Evolutionary conservation across 2,329 filamentous ascomycete genomes (phyloP), one percentile per base, ranked within the genome.

Genomic region (Calonectria montana): DNA sequence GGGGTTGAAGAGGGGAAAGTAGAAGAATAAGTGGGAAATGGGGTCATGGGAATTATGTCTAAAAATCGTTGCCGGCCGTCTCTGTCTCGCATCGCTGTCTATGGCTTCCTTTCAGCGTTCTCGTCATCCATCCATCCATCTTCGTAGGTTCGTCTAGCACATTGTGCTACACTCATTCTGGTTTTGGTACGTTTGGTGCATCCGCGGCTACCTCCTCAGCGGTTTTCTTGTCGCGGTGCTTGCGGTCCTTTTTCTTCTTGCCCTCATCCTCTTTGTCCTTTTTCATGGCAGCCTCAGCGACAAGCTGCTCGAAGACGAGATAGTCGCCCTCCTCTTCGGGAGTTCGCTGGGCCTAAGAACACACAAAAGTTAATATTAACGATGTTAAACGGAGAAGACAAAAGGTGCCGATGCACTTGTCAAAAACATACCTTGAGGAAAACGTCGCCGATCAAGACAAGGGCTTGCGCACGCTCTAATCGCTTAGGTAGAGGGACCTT

Each of bases 291-390:
- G 96, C 96, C 82, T 99, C 97, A 63, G 97, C 96, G 84, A 99
- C 97, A 68, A 99, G 92, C 84, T 98, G 95, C 83, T 99, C 97
- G 78, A 99, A 99, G 18, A 96, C 96, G 91, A 99, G 97, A 85
- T 97, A 98, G 80, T 98, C 97, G 75, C 97, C 96, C 84, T 99
- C 97, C 86, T 99, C 97, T 75, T 99, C 97, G 48, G 96, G 93
- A 67, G 96, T 93, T 74, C 97, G 92, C 83, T 94, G 90, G 47
- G 96, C 94, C 96, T 98, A 76, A 59, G 57, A 12, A 18, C n/a
- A n/a, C n/a, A 65, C 75, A 39, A 27, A 21, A 10, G 67, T 74
- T 45, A 70, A 65, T 43, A 15, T 41, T 12, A 35, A 23, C 21
- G 45, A 77, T 78, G 47, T 59, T 39, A 21, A 29, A 48, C 59